A percentile compares a stretch with the other conserved stretches of the same genome.
phyloP scores from a whole-genome alignment of 257 asterid genomes.

The Solanum dulcamara region DNA sequence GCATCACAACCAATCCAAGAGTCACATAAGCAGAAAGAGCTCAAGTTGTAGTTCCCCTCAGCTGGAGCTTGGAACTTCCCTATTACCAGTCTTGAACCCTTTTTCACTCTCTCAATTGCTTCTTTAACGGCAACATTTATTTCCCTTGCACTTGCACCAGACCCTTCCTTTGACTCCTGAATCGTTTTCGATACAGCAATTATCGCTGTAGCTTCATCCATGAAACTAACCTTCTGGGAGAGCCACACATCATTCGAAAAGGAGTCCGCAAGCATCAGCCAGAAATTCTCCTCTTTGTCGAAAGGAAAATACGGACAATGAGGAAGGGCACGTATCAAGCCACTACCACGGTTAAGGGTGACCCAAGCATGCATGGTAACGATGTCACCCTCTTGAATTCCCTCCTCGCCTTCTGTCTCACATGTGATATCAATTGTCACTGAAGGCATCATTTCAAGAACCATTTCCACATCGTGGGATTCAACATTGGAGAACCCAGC shows the following conservation, averaged over 20 bases:
- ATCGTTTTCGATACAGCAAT: conserved; percentile 87
- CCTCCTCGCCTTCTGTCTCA: conserved; percentile 99
- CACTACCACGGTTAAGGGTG: conserved; percentile 62
- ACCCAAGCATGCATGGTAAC: conserved; percentile 97
- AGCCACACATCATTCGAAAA: conserved; percentile 81
- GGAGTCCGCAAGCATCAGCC: conserved; percentile 88
- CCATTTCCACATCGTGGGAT: conserved; percentile 78
- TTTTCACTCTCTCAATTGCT: conserved; percentile 41
- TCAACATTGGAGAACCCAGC: conserved; percentile 74
- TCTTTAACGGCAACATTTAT: conserved; percentile 62
- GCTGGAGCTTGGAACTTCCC: conserved; percentile 77
- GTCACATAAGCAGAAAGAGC: conserved; percentile 69
- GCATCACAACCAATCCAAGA: conserved; percentile 97
- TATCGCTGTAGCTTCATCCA: conserved; percentile 81
- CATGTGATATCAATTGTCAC: conserved; percentile 71
- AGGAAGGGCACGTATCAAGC: conserved; percentile 63
- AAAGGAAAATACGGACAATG: conserved; percentile 77
- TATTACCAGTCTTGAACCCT: conserved; percentile 35
- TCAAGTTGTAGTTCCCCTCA: conserved; percentile 74
- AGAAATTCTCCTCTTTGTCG: conserved; percentile 82
- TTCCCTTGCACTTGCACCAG: conserved; percentile 74
- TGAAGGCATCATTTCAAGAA: conserved; percentile 92
- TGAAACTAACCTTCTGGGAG: conserved; percentile 81
- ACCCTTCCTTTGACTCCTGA: conserved; percentile 81
- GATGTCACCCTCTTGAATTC: conserved; percentile 88